A percentile compares a stretch with the other conserved stretches of the same genome.
Evolutionary conservation across 1,284 basidiomycete genomes (phyloP).

Genomic region (Rugosomyces carneus): DNA sequence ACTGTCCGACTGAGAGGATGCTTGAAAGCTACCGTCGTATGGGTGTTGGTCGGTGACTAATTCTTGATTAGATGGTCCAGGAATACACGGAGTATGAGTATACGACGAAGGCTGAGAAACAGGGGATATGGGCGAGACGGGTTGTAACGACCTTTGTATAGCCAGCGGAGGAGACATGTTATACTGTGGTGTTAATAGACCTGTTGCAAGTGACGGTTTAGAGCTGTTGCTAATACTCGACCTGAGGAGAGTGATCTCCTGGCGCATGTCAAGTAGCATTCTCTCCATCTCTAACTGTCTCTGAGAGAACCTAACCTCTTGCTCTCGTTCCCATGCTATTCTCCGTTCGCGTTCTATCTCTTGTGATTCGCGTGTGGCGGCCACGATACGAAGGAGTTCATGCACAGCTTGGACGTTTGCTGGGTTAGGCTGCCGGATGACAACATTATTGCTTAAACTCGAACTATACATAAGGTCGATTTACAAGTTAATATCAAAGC

Average conservation of each 20-base stretch:
- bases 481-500: background rate
- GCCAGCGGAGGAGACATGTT: conserved; percentile 20
- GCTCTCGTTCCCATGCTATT: conserved; percentile 60
- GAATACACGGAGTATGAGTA: conserved; percentile 29
- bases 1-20: conserved; percentile 11
- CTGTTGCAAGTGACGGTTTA: conserved; percentile 10
- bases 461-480: background rate
- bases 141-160: conserved; percentile 21
- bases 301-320: conserved; percentile 51
- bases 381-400: conserved; percentile 49
- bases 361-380: conserved; percentile 47
- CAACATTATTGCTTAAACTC: conserved; percentile 1
- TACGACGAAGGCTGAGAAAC: conserved; percentile 24
- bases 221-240: conserved; percentile 28
- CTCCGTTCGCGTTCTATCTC: conserved; percentile 54
- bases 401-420: conserved; percentile 44
- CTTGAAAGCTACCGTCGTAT: conserved; percentile 12
- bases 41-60: conserved; percentile 17
- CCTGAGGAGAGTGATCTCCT: conserved; percentile 49
- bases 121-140: conserved; percentile 33
- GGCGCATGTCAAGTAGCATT: conserved; percentile 49
- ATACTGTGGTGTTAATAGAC: conserved; percentile 25
- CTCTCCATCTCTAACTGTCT: conserved; percentile 55
- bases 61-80: conserved; percentile 33
- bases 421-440: conserved; percentile 20